Base-by-base conservation (phyloP, 495 filamentous ascomycete genomes). In the Peziza echinospora region DNA sequence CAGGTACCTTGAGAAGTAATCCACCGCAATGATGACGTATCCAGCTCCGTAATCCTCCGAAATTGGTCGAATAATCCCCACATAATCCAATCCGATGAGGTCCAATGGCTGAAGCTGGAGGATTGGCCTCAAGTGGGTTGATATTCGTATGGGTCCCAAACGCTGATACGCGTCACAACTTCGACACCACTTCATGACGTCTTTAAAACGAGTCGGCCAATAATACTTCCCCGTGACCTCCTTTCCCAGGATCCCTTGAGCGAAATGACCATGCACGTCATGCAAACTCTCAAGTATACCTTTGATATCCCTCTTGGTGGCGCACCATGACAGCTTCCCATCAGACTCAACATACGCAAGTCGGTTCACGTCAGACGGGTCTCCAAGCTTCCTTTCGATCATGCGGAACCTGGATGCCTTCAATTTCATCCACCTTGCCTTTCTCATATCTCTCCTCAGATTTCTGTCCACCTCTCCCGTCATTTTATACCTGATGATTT, bases 1-100 rank as follows among this genome's bases (percentile, higher is more conserved):
- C 4, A 51, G 22, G 11, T 34, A 51, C 5, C 46, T 10, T 1
- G 47, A 49, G 7, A 52, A 52, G 24, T 52, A 52, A 21, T 49
- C 47, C 0, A 52, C 30, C 5, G 22, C 47, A 4, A 51, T 51
- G 1, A 51, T 1, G 5, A 51, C 44, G n/a, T 51, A 51, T 23
- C 17, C 26, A 3, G 39, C 21, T 0, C 46, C 25, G 5, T 24
- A 5, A 0, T 1, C 2, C 5, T 9, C 13, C 0, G 24, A 17
- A 0, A 48, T 24, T 1, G 24, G 43, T 1, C 24, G 25, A 0
- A 51, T 21, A n/a, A n/a, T n/a, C n/a, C n/a, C n/a, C n/a, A n/a
- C n/a, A 24, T 46, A 51, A 26, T 47, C 21, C 19, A 51, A 43
- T 16, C 26, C 49, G 16, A 28, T 9, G 5, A 48, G 8, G 7